phyloP scores from a whole-genome alignment of 1,284 basidiomycete species.

The Chalciporus sp. region DNA sequence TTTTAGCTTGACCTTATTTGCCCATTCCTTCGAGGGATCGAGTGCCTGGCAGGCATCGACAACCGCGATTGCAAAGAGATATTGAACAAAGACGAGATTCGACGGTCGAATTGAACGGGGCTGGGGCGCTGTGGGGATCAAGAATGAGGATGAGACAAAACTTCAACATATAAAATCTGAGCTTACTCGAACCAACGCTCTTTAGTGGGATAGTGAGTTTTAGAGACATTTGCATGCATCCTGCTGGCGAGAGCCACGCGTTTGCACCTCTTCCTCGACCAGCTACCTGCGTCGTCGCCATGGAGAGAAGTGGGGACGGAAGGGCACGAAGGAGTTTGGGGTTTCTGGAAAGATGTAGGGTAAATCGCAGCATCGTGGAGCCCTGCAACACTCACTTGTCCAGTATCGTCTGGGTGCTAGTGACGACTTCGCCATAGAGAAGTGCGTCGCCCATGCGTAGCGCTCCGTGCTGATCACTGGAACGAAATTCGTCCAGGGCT shows the following conservation, averaged over 20 bases:
- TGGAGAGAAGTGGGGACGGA: constrained; percentile 76
- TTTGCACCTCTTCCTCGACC: constrained; percentile 91
- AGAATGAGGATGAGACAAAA: too few relatives aligned
- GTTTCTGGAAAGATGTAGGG: constrained; percentile 58
- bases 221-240: constrained; percentile 88
- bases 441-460: constrained; percentile 78
- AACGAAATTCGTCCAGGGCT: constrained; percentile 34
- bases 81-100: constrained; percentile 93
- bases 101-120: constrained; percentile 50
- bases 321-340: constrained; percentile 69
- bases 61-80: constrained; percentile 90
- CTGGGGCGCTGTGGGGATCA: neutral
- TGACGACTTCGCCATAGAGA: constrained; percentile 88
- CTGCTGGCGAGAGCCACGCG: constrained; percentile 90
- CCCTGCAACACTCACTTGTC: constrained; percentile 67
- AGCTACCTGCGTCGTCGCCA: constrained; percentile 87
- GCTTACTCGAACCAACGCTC: constrained; percentile 10
- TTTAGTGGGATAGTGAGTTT: constrained; percentile 64
- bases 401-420: constrained; percentile 94
- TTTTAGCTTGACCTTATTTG: constrained; percentile 77
- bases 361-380: neutral
- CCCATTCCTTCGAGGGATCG: constrained; percentile 44
- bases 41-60: constrained; percentile 76
- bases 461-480: constrained; percentile 14
- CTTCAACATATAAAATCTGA: neutral